Conservation (phyloP, 83 land plant genomes). For the Thuja plicata region DNA sequence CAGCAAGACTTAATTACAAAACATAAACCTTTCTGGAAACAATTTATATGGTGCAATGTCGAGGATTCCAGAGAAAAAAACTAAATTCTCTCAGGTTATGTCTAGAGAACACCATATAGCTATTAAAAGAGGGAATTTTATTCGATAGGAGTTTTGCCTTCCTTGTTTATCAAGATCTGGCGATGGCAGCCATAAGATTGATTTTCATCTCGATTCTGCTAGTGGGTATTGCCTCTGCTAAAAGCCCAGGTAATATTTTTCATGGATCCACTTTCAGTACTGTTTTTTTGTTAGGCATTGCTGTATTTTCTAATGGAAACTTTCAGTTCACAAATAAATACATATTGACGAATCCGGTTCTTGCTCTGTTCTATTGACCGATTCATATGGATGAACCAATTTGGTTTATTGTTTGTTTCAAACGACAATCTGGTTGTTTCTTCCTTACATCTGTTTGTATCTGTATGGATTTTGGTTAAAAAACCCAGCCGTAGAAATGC, state of each 20-base stretch:
- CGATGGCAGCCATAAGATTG: background rate
- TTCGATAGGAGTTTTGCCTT: background rate
- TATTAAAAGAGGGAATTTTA: background rate
- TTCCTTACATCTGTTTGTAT: background rate
- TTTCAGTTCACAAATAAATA: background rate
- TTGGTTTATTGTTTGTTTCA: background rate
- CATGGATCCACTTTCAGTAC: background rate
- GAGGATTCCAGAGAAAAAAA: background rate
- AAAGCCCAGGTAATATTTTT: background rate
- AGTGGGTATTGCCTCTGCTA: constrained; percentile 3
- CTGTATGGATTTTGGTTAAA: background rate
- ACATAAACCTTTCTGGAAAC: background rate
- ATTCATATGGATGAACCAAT: background rate
- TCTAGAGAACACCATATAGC: background rate
- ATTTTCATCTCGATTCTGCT: background rate
- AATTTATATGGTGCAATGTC: background rate
- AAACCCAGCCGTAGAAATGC: background rate
- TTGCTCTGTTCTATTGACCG: background rate
- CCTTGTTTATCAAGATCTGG: background rate
- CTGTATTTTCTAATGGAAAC: background rate
- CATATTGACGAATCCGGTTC: background rate
- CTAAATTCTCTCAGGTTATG: background rate
- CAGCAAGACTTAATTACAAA: no score
- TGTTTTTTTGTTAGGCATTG: background rate
- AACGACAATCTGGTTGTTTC: background rate